Evolutionary conservation across 208 protist species (phyloP).

Genomic region (Trypanosoma rangeli): DNA sequence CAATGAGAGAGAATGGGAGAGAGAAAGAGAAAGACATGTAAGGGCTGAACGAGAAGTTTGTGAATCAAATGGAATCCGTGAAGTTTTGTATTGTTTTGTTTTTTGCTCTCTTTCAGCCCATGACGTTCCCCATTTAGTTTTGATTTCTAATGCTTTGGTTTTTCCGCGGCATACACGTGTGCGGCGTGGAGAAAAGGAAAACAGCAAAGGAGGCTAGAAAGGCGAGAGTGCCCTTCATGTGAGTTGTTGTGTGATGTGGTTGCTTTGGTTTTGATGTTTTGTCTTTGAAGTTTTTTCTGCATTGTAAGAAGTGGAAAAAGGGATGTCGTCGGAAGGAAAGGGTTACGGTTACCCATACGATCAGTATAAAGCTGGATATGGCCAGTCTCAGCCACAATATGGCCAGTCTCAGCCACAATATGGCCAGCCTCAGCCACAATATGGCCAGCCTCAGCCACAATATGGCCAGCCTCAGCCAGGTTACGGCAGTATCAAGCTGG

Average conservation of each 20-base stretch:
- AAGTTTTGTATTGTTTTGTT: neutral
- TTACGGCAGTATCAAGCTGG: slow-evolving; percentile 8
- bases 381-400: neutral
- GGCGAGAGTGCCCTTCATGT: neutral
- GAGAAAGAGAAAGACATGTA: too few species aligned
- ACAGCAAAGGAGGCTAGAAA: neutral
- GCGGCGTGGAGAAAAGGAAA: neutral
- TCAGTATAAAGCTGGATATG: slow-evolving; percentile 16
- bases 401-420: slow-evolving; percentile 13
- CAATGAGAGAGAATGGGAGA: too few species aligned
- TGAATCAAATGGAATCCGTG: too few species aligned
- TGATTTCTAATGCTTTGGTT: too few species aligned
- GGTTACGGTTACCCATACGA: neutral
- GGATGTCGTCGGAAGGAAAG: neutral
- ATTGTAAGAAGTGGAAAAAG: neutral
- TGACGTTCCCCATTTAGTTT: too few species aligned
- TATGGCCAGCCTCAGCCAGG: slow-evolving; percentile 10
- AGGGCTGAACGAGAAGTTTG: too few species aligned
- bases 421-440: slow-evolving; percentile 8
- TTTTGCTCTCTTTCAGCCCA: neutral
- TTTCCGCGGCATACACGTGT: neutral
- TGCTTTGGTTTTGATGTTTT: neutral
- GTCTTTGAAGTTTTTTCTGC: neutral
- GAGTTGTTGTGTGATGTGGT: neutral
- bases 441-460: slow-evolving; percentile 6